Evolutionary conservation across 495 filamentous ascomycete species (phyloP).

Genomic region (Chaetomidium leptoderma): DNA sequence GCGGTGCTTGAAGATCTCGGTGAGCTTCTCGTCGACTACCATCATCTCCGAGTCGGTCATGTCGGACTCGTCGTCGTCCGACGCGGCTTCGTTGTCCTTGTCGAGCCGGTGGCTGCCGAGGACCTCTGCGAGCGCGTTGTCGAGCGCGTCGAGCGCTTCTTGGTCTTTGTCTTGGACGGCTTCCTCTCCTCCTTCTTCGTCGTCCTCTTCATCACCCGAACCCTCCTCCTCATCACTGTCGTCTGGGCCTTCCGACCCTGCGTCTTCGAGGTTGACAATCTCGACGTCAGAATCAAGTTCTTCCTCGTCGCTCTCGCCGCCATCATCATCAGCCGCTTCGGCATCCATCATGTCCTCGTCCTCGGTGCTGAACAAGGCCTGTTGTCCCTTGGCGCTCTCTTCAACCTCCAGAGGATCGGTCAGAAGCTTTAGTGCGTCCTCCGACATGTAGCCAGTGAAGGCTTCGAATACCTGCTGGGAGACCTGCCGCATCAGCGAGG

Average conservation of each 20-base stretch:
- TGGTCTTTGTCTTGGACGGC: constrained; percentile 45
- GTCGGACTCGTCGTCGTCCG: constrained; percentile 61
- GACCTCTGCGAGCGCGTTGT: constrained; percentile 72
- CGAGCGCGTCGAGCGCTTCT: constrained; percentile 55
- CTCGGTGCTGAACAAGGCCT: constrained; percentile 74
- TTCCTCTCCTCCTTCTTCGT: constrained; percentile 23
- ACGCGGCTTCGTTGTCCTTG: constrained; percentile 43
- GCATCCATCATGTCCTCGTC: constrained; percentile 53
- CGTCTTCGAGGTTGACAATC: constrained; percentile 40
- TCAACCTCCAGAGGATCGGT: constrained; percentile 69
- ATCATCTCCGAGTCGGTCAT: constrained; percentile 98
- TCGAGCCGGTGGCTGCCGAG: constrained; percentile 61
- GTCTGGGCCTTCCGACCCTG: constrained; percentile 39
- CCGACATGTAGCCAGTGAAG: constrained; percentile 66
- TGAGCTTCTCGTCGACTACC: constrained; percentile 72
- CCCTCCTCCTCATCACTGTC: constrained; percentile 42
- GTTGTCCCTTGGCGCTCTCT: constrained; percentile 77
- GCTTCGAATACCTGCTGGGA: constrained; percentile 80
- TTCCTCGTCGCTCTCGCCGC: constrained; percentile 30
- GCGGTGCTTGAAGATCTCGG: constrained; percentile 76
- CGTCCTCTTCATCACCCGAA: constrained; percentile 31
- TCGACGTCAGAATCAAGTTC: constrained; percentile 45
- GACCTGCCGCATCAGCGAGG: constrained; percentile 76
- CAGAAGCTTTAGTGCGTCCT: constrained; percentile 68
- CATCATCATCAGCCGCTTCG: constrained; percentile 34